Evolutionary conservation across 345 rosid species (phyloP).

Genomic region (Eucalyptus curtisii): DNA sequence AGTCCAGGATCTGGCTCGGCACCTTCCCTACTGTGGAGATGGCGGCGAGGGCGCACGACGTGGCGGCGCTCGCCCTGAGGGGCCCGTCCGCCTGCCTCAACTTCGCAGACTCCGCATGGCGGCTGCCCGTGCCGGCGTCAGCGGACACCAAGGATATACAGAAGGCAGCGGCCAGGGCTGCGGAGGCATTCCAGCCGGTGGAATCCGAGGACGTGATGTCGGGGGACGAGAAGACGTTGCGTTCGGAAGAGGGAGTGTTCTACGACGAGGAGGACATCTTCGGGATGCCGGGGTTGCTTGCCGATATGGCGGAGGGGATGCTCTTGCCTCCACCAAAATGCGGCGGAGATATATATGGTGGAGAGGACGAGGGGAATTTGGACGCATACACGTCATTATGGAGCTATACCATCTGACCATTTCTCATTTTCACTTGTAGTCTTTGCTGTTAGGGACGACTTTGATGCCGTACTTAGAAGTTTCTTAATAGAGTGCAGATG

Average conservation of each 20-base stretch:
- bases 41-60: slow-evolving; percentile 94
- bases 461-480: not conserved
- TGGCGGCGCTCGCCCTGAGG: slow-evolving; percentile 62
- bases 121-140: slow-evolving; percentile 57
- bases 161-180: slow-evolving; percentile 64
- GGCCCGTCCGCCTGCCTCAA: slow-evolving; percentile 77
- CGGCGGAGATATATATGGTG: not conserved
- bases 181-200: slow-evolving; percentile 22
- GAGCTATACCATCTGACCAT: slow-evolving; percentile 14
- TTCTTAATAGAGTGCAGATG: not conserved
- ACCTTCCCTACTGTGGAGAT: slow-evolving; percentile 64
- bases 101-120: slow-evolving; percentile 78
- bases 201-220: not conserved
- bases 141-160: slow-evolving; percentile 52
- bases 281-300: slow-evolving; percentile 48
- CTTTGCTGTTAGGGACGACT: not conserved
- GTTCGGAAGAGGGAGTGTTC: slow-evolving; percentile 3
- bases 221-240: slow-evolving; percentile 33
- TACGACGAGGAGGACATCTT: slow-evolving; percentile 57
- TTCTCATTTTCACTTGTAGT: not conserved
- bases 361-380: slow-evolving; percentile 12
- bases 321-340: slow-evolving; percentile 58
- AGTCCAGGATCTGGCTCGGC: slow-evolving; percentile 82
- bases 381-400: slow-evolving; percentile 43
- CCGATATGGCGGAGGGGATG: slow-evolving; percentile 77